phyloP scores from a whole-genome alignment of 108 stramenopile genomes.

The Parmales sp. region DNA sequence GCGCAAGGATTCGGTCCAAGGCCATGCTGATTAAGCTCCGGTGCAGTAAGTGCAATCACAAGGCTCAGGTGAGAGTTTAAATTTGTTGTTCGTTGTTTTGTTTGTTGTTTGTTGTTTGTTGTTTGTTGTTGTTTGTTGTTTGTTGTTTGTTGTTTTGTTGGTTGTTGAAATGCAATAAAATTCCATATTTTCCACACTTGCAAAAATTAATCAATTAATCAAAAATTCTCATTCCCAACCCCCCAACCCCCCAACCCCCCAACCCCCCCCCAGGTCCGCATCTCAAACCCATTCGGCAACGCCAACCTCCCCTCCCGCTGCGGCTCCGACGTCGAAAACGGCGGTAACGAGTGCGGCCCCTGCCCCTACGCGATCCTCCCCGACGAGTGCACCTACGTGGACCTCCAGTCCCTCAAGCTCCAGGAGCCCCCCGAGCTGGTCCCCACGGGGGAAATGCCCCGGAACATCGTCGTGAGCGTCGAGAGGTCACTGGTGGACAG shows the following conservation, averaged over 20 bases:
- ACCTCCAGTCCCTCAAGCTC: constrained; percentile 91
- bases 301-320: neutral
- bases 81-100: neutral
- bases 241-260: neutral
- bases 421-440: constrained; percentile 90
- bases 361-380: constrained; percentile 76
- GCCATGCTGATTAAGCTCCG: constrained; percentile 67
- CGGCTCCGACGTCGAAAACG: constrained; percentile 13
- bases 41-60: constrained; percentile 25
- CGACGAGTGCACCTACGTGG: constrained; percentile 80
- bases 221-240: too few relatives aligned
- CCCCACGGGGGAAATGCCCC: constrained; percentile 93
- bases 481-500: constrained; percentile 80
- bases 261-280: neutral
- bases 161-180: too few relatives aligned
- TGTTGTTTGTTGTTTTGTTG: too few relatives aligned
- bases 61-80: neutral
- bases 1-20: constrained; percentile 63
- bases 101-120: too few relatives aligned
- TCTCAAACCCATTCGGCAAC: neutral
- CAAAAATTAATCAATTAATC: too few relatives aligned
- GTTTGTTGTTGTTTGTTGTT: too few relatives aligned
- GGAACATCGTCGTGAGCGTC: constrained; percentile 77
- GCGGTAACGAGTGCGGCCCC: constrained; percentile 57
- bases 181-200: too few relatives aligned